Base-by-base conservation (phyloP, 2,329 filamentous ascomycete genomes). In the Diaporthe nobilis region DNA sequence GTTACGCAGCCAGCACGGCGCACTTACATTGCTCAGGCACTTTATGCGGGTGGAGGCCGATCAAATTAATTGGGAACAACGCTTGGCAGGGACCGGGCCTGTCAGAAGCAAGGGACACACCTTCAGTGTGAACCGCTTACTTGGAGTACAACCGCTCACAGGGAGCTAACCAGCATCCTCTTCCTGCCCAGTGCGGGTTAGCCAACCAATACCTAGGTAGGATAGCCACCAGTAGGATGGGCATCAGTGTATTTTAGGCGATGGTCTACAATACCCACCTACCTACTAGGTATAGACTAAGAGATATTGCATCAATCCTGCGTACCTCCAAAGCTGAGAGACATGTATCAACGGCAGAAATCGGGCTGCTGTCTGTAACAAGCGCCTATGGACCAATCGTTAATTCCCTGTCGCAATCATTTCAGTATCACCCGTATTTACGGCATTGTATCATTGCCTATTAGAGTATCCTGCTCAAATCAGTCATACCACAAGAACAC, bases 51-150 rank as follows among this genome's bases (percentile, higher is more conserved):
- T 55, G 65, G 34, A 28, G 49, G 65, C 49, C n/a, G 65, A 55
- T 70, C 65, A 42, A 42, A 70, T 70, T 55, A 70, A 70, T 55
- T 70, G 65, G 65, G 65, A 70, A 70, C 65, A 39, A 20, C 49
- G 49, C 65, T 70, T 70, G 65, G 65, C 65, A 70, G 65, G 65
- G 65, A 55, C 65, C 65, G 15, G 47, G 47, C 65, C 49, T 70
- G 65, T 70, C 65, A 70, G 65, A 55, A 55, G 49, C 65, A 42
- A 22, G 65, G 60, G 34, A 34, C 28, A 31, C 31, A 17, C 28
- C 28, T 20, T 31, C 28, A 34, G 61, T 13, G 15, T 39, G 60
- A 47, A 67, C 28, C 10, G 15, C 10, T 7, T 39, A 51, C 37
- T 39, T 39, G 37, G 15, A 34, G 17, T 22, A 22, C 34, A 13